A percentile compares a stretch with the other conserved stretches of the same genome.
Evolutionary conservation across 1,284 basidiomycete species (phyloP).

Genomic region (Cutaneotrichosporon sp.): DNA sequence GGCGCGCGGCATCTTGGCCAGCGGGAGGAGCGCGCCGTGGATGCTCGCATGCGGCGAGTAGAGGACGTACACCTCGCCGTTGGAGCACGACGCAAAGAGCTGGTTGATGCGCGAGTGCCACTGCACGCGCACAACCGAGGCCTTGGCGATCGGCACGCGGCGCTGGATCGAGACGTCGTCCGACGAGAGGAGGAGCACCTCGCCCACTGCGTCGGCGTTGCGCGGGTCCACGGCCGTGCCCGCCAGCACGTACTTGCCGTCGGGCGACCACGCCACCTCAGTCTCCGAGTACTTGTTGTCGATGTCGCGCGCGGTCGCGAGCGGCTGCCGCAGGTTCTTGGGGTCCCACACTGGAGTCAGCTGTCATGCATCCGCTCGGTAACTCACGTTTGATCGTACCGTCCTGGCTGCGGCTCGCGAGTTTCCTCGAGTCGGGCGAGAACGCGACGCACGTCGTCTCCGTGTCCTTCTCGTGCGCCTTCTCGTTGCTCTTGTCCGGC

Average conservation of each 20-base stretch:
- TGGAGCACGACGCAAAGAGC: constrained; percentile 83
- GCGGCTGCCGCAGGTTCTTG: constrained; percentile 80
- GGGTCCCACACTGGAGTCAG: constrained; percentile 82
- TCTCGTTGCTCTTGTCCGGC: constrained; percentile 80
- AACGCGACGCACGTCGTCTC: constrained; percentile 84
- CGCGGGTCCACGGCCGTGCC: constrained; percentile 65
- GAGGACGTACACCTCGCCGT: constrained; percentile 80
- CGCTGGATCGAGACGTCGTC: constrained; percentile 65
- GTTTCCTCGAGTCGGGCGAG: constrained; percentile 74
- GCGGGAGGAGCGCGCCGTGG: constrained; percentile 86
- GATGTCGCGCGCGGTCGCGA: constrained; percentile 64
- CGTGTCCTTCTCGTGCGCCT: constrained; percentile 77
- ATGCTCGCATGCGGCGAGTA: constrained; percentile 85
- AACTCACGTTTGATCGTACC: constrained; percentile 88
- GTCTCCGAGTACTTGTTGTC: constrained; percentile 85
- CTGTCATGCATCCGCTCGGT: not conserved
- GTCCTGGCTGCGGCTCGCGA: constrained; percentile 87
- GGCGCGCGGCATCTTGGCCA: constrained; percentile 64
- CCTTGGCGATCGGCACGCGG: constrained; percentile 64
- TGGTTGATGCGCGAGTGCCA: constrained; percentile 99
- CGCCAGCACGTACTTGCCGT: constrained; percentile 81
- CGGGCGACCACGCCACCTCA: constrained; percentile 89
- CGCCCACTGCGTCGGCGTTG: constrained; percentile 61
- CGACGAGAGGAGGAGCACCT: constrained; percentile 71
- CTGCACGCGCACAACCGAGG: constrained; percentile 77